Conservation (phyloP, 331 rosid genomes). For the Quercus lobata region DNA sequence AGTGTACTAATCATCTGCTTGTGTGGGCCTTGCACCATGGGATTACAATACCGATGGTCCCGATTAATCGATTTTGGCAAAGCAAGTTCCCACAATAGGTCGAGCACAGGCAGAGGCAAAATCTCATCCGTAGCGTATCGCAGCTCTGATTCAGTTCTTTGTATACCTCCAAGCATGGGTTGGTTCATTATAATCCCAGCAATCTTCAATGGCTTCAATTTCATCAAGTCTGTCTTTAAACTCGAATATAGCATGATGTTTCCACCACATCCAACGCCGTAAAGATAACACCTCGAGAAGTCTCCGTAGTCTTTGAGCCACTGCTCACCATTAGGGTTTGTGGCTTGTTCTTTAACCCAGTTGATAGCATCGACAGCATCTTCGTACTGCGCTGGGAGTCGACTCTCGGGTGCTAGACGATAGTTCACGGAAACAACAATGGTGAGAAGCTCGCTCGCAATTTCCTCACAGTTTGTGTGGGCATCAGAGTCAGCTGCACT, state of each 20-base stretch:
- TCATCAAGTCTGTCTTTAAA: neutral
- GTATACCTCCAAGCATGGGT: conserved; percentile 56
- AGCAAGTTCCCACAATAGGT: conserved; percentile 44
- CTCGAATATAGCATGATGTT: conserved; percentile 41
- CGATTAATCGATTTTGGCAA: conserved; percentile 35
- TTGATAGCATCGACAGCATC: conserved; percentile 34
- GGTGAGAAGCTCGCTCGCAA: conserved; percentile 34
- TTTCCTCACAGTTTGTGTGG: conserved; percentile 18
- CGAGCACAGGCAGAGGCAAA: conserved; percentile 52
- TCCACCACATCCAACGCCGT: conserved; percentile 41
- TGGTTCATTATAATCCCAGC: conserved; percentile 53
- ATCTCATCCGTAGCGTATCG: conserved; percentile 43
- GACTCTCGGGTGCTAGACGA: conserved; percentile 45
- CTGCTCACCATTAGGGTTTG: conserved; percentile 32
- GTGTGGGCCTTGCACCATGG: conserved; percentile 39
- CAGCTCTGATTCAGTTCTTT: conserved; percentile 41
- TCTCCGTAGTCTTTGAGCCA: conserved; percentile 62
- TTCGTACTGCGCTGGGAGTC: conserved; percentile 41
- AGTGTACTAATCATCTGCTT: conserved; percentile 10
- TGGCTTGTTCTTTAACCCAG: conserved; percentile 43
- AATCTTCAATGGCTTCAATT: conserved; percentile 35
- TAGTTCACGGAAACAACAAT: conserved; percentile 39
- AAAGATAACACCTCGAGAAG: conserved; percentile 44
- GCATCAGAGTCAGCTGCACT: neutral
- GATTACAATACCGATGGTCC: conserved; percentile 56